Percentiles rank a stretch among this genome's conserved stretches.
phyloP scores from a whole-genome alignment of 495 filamentous ascomycete species.

The Hypoxylon intermedium region DNA sequence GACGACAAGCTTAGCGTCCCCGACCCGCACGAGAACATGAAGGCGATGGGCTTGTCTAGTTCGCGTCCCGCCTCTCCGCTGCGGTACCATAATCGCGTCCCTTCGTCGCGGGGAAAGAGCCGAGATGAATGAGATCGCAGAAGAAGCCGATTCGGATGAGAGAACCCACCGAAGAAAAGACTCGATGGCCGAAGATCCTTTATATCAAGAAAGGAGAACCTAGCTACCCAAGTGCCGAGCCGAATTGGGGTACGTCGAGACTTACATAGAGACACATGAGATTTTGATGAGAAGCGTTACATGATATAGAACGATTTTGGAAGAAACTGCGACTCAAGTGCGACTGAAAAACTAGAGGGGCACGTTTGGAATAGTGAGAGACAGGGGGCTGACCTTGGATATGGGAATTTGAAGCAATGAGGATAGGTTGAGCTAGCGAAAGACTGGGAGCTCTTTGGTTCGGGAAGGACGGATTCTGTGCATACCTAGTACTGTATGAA shows the following conservation, averaged over 20 bases:
- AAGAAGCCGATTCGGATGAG: not conserved
- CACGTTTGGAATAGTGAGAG: too few species aligned
- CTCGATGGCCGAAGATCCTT: not conserved
- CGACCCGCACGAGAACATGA: slow-evolving; percentile 55
- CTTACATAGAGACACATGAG: not conserved
- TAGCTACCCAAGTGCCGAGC: slow-evolving; percentile 28
- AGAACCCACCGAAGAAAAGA: not conserved
- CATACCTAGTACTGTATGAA: slow-evolving; percentile 18
- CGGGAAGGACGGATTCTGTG: slow-evolving; percentile 3
- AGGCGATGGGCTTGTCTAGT: slow-evolving; percentile 63
- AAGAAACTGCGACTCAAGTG: too few species aligned
- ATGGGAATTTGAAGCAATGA: not conserved
- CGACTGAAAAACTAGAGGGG: too few species aligned
- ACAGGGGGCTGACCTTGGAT: not conserved
- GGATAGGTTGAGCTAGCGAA: not conserved
- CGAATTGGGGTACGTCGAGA: slow-evolving; percentile 4
- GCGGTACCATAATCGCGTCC: slow-evolving; percentile 55
- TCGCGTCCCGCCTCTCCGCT: slow-evolving; percentile 74
- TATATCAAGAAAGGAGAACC: not conserved
- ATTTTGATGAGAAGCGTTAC: not conserved
- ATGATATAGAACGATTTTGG: slow-evolving; percentile 12
- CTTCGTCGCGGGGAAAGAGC: slow-evolving; percentile 48
- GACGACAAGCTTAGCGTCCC: slow-evolving; percentile 44
- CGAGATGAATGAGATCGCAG: slow-evolving; percentile 44
- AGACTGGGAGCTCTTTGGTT: not conserved